phyloP scores from a whole-genome alignment of 2,329 filamentous ascomycete genomes.

The Cladorrhinum sp. region DNA sequence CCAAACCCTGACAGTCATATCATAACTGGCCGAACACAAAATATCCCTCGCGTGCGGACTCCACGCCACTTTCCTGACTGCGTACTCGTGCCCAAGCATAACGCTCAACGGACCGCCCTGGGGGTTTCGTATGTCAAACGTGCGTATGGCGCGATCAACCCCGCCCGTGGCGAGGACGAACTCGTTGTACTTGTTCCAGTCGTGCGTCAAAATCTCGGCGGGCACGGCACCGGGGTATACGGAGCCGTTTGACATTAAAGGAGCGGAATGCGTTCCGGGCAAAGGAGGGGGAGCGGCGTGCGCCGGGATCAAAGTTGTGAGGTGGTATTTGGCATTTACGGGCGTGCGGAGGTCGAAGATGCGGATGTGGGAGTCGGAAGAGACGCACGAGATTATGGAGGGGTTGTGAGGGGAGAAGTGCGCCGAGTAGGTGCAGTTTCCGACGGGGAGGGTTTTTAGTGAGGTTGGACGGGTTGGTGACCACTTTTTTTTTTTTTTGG shows the following conservation, averaged over 20 bases:
- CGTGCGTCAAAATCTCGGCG: slow-evolving; percentile 84
- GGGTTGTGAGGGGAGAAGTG: slow-evolving; percentile 87
- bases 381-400: slow-evolving; percentile 79
- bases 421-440: slow-evolving; percentile 92
- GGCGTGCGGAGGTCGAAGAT: slow-evolving; percentile 91
- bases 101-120: slow-evolving; percentile 67
- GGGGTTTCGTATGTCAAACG: slow-evolving; percentile 83
- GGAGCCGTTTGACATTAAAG: slow-evolving; percentile 27
- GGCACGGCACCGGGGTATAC: slow-evolving; percentile 50
- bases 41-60: slow-evolving; percentile 90
- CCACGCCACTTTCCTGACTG: slow-evolving; percentile 82
- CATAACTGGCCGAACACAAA: slow-evolving; percentile 85
- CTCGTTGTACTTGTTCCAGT: slow-evolving; percentile 98
- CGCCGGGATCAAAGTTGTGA: slow-evolving; percentile 78
- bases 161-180: slow-evolving; percentile 82
- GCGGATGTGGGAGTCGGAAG: slow-evolving; percentile 82
- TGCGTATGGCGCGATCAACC: slow-evolving; percentile 82
- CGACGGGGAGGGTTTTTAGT: slow-evolving; percentile 81
- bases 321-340: slow-evolving; percentile 80
- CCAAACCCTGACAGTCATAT: slow-evolving; percentile 97
- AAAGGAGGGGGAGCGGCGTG: slow-evolving; percentile 57
- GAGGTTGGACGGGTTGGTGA: slow-evolving; percentile 73
- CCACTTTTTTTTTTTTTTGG: slow-evolving; percentile 63
- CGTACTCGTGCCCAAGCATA: slow-evolving; percentile 85
- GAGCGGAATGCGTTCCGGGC: slow-evolving; percentile 29